A percentile compares a stretch with the other conserved stretches of the same genome.
These are phyloP conservation scores for Botrytis fragariae DNA, from an alignment of 2,329 filamentous ascomycete genomes.

Conservation along the genomic window DNA sequence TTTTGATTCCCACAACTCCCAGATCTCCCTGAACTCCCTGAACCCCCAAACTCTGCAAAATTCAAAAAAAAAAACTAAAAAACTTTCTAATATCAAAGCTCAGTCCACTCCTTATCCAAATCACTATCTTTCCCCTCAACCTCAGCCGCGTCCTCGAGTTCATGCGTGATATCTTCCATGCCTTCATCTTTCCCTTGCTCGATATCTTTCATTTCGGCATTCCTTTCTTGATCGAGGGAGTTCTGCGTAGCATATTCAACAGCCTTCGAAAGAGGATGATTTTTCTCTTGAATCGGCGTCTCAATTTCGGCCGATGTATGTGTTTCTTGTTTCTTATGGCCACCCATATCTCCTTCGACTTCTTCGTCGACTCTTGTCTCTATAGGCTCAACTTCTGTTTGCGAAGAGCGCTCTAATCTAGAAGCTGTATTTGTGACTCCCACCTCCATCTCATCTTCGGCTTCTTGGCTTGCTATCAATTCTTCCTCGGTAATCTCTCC, in stretches of 20 bases:
- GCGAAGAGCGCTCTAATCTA: not conserved
- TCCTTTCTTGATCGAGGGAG: not conserved
- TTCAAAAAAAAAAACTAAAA: too few species aligned
- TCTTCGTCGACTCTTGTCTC: not conserved
- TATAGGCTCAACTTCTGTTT: rapidly evolving
- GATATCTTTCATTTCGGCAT: not conserved
- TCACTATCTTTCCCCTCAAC: rapidly evolving
- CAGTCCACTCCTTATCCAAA: not conserved
- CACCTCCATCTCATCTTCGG: not conserved
- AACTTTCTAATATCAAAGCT: not conserved
- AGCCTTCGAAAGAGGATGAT: rapidly evolving
- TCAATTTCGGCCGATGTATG: not conserved
- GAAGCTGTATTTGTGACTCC: not conserved
- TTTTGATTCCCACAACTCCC: too few species aligned
- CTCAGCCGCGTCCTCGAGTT: not conserved
- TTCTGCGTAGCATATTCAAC: too few species aligned
- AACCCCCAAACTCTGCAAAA: too few species aligned
- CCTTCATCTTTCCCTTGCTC: not conserved
- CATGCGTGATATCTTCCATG: not conserved
- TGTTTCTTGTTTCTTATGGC: not conserved
- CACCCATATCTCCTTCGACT: rapidly evolving
- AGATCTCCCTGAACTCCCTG: too few species aligned
- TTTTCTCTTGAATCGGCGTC: not conserved
- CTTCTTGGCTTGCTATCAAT: not conserved
- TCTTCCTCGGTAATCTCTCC: not conserved